Evolutionary conservation across 257 asterid genomes (phyloP).

Genomic region (Echium plantagineum): DNA sequence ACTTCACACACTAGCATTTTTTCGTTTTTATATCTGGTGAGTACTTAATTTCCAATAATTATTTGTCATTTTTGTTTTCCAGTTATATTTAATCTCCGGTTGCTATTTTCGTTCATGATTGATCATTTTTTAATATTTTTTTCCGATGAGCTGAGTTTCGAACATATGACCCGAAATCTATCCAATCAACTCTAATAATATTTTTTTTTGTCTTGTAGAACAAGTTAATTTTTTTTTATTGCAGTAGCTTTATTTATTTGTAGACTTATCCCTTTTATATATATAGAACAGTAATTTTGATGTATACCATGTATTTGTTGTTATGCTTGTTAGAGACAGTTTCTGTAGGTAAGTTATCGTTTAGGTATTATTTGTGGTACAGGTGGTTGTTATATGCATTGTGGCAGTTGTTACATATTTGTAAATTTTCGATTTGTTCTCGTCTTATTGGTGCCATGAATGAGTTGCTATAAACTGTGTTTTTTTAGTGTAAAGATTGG

Average conservation of each 20-base stretch:
- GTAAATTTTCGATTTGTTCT: no score
- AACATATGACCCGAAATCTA: no score
- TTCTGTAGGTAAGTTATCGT: not conserved
- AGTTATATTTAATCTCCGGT: not conserved
- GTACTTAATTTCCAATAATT: not conserved
- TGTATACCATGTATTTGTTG: slow-evolving; percentile 1
- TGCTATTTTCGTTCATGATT: not conserved
- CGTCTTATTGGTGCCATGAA: not conserved
- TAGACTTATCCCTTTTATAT: no score
- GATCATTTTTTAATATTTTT: no score
- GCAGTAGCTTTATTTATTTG: not conserved
- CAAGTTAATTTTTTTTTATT: not conserved
- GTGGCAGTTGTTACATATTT: no score
- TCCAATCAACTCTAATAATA: not conserved
- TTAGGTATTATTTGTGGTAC: not conserved
- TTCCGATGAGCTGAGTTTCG: no score
- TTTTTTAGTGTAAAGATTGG: no score
- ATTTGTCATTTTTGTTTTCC: not conserved
- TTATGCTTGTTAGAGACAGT: not conserved
- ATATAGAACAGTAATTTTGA: no score
- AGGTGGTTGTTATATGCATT: not conserved
- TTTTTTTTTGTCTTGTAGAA: not conserved
- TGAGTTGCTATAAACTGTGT: not conserved
- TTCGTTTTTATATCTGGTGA: not conserved
- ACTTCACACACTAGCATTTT: no score